These are phyloP conservation scores for Geosmithia morbida DNA, from an alignment of 2,329 filamentous ascomycete genomes.

Conservation along the genomic window DNA sequence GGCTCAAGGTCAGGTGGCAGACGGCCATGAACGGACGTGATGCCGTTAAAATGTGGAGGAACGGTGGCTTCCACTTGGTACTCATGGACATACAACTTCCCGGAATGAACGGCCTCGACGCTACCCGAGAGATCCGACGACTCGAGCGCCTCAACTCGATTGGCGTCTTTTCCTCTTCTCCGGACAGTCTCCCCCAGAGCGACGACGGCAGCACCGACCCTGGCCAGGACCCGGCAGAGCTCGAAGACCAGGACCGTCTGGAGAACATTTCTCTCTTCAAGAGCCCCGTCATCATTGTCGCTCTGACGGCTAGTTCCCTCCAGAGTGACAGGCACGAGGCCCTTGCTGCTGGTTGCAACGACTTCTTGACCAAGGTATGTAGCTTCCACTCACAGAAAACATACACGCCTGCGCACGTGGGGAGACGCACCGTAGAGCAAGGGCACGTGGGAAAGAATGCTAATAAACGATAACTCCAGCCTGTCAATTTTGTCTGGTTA, in stretches of 20 bases:
- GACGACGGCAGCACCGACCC: slow-evolving; percentile 11
- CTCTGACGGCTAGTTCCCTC: slow-evolving; percentile 82
- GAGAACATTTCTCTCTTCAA: slow-evolving; percentile 66
- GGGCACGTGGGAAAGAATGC: too few species aligned
- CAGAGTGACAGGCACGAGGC: slow-evolving; percentile 94
- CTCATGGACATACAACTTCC: slow-evolving; percentile 98
- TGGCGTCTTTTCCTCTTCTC: slow-evolving; percentile 69
- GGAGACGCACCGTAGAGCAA: too few species aligned
- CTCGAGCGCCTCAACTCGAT: slow-evolving; percentile 85
- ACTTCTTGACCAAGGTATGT: slow-evolving; percentile 89
- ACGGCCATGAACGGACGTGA: slow-evolving; percentile 94
- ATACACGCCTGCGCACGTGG: too few species aligned
- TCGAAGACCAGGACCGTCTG: slow-evolving; percentile 53
- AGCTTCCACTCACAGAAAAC: not conserved
- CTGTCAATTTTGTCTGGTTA: slow-evolving; percentile 94
- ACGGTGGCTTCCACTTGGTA: slow-evolving; percentile 87
- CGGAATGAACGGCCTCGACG: slow-evolving; percentile 89
- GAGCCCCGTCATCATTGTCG: slow-evolving; percentile 94
- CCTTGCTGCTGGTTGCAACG: slow-evolving; percentile 88
- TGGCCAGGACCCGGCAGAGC: slow-evolving; percentile 15
- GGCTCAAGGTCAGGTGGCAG: slow-evolving; percentile 89
- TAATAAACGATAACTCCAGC: slow-evolving; percentile 33
- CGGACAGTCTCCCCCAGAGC: slow-evolving; percentile 33
- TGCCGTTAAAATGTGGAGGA: slow-evolving; percentile 84
- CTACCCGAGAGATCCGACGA: slow-evolving; percentile 84